Evolutionary conservation across 805 yeast species (phyloP).

Genomic region (Wickerhamiella dianesei): DNA sequence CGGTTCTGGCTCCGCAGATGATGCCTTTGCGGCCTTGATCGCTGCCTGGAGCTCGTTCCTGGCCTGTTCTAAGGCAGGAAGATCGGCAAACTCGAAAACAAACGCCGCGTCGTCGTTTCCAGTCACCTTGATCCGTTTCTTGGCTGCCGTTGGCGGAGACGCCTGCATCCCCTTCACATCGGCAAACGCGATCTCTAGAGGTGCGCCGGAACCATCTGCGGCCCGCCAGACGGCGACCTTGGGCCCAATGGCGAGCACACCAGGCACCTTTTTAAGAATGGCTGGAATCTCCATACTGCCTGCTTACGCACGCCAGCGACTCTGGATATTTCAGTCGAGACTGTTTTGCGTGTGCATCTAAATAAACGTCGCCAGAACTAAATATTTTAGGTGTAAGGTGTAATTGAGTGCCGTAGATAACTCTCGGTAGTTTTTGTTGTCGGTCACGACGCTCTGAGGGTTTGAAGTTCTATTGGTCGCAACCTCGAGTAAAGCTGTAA

Average conservation of each 20-base stretch:
- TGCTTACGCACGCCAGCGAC: not conserved
- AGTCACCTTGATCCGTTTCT: slow-evolving; percentile 18
- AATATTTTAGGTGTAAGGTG: too few species aligned
- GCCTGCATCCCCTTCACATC: slow-evolving; percentile 23
- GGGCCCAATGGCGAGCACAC: slow-evolving; percentile 8
- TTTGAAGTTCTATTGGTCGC: too few species aligned
- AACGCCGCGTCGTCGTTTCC: slow-evolving; percentile 20
- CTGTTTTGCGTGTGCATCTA: too few species aligned
- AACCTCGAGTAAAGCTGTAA: too few species aligned
- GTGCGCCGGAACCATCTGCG: slow-evolving; percentile 2
- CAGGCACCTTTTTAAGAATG: slow-evolving; percentile 16
- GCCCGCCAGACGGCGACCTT: slow-evolving; percentile 13
- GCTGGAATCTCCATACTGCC: slow-evolving; percentile 10
- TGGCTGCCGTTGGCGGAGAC: slow-evolving; percentile 24
- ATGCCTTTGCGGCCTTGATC: slow-evolving; percentile 38
- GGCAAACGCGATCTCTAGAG: slow-evolving; percentile 6
- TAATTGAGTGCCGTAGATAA: too few species aligned
- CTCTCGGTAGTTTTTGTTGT: too few species aligned
- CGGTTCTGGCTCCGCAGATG: slow-evolving; percentile 38
- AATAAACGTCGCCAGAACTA: too few species aligned
- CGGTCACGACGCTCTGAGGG: too few species aligned
- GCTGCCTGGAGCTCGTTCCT: slow-evolving; percentile 18
- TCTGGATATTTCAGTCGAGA: too few species aligned
- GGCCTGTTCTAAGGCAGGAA: slow-evolving; percentile 55
- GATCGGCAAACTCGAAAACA: slow-evolving; percentile 51